Conservation (phyloP, 140 eudicot genomes). For the Artemisia princeps region DNA sequence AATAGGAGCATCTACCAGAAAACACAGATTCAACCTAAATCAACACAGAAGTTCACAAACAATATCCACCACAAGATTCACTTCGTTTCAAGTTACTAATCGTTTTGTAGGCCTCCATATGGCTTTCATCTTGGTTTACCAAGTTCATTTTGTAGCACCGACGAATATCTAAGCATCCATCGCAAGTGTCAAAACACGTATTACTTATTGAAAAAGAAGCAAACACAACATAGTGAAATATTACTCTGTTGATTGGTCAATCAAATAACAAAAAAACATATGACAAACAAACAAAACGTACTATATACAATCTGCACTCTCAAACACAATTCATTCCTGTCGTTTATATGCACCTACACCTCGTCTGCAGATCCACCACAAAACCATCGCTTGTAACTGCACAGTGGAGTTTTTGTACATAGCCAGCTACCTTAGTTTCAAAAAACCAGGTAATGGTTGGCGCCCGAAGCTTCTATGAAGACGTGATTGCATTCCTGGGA, state of each 20-base stretch:
- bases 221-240: neutral
- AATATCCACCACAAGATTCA: no score
- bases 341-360: constrained; percentile 4
- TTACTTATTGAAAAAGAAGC: neutral
- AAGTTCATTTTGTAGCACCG: no score
- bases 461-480: constrained; percentile 17
- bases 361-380: constrained; percentile 17
- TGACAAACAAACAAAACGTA: constrained; percentile 1
- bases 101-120: no score
- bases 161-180: no score
- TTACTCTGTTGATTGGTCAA: neutral
- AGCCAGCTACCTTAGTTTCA: neutral
- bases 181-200: no score
- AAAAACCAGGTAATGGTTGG: neutral
- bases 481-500: constrained; percentile 19
- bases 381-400: neutral
- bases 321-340: neutral
- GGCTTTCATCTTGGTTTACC: no score
- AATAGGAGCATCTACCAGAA: no score
- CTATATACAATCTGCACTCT: constrained; percentile 5
- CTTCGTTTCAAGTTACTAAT: no score
- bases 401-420: constrained; percentile 12
- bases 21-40: no score
- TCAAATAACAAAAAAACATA: constrained; percentile 2
- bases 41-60: no score